Percentiles rank a stretch among this genome's conserved stretches.
Conservation (phyloP, 1,284 basidiomycete genomes). For the Fomitopsis palustris region DNA sequence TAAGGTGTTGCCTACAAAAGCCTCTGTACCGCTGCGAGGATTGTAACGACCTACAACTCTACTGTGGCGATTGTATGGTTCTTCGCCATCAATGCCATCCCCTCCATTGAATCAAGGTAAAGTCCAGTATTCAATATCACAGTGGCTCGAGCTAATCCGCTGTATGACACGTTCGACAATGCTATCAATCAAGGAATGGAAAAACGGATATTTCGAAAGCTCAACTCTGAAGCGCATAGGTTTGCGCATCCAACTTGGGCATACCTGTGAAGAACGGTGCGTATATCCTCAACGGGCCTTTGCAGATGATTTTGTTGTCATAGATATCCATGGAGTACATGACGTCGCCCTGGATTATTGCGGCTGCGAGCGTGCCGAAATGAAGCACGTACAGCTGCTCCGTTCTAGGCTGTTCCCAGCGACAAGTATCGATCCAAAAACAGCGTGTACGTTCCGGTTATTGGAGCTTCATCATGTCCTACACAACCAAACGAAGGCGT, state of each 20-base stretch:
- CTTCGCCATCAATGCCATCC: background rate
- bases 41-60: background rate
- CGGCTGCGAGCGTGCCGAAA: conserved; percentile 18
- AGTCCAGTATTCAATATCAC: background rate
- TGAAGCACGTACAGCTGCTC: conserved; percentile 21
- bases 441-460: conserved; percentile 25
- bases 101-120: background rate
- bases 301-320: conserved; percentile 21
- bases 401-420: conserved; percentile 26
- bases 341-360: conserved; percentile 30
- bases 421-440: conserved; percentile 21
- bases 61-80: background rate
- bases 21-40: background rate
- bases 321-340: conserved; percentile 32
- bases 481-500: conserved; percentile 19
- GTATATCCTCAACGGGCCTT: conserved; percentile 1
- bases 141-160: no score
- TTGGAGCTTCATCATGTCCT: conserved; percentile 26
- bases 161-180: no score
- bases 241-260: conserved; percentile 18
- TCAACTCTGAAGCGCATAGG: background rate
- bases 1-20: background rate
- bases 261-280: conserved; percentile 13
- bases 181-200: background rate
- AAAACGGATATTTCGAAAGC: background rate